Base-by-base conservation (phyloP, 768 basidiomycete genomes). In the Lentinula sp. region DNA sequence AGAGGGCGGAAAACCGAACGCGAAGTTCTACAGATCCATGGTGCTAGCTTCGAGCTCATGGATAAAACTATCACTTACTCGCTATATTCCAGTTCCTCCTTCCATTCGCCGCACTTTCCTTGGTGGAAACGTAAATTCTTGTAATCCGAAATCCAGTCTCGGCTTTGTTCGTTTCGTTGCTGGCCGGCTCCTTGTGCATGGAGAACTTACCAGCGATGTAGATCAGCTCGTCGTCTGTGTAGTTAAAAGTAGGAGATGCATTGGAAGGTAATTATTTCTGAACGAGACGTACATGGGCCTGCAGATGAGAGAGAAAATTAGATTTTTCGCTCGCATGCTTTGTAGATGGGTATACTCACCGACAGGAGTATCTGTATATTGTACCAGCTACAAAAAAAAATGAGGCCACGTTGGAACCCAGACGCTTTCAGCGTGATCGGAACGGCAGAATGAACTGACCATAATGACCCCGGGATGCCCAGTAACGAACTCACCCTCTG, bases 51-150 rank as follows among this genome's bases (percentile, higher is more conserved):
- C 11, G 23, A 23, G 23, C 23, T 23, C 23, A 28, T 28, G 3
- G 3, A 4, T 28, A 4, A 28, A 28, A 28, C 3, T 16, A 4
- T 13, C 45, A 16, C 70, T 52, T 11, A 75, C 74, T 75, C 0
- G 73, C 71, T 15, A 72, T 72, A 55, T 74, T 74, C 74, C 72
- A 73, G 59, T 73, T 73, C 37, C 66, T 68, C 18, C 73, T 61
- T 72, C 74, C 73, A 45, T 72, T 72, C 40, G 67, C 62, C 6
- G 69, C 69, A 4, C 70, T 71, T 31, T 62, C 71, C 52, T 68
- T 70, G 3, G 69, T 53, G 1, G 73, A 75, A 9, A 74, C 74
- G 60, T 70, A 75, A 7, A 75, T 74, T 31, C 71, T 69, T 4
- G 74, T 75, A 37, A 74, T 65, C 16, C 74, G 71, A 40, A 65